These are phyloP conservation scores for Talaromyces thailandensis DNA, from an alignment of 495 filamentous ascomycete species.

Conservation along the genomic window DNA sequence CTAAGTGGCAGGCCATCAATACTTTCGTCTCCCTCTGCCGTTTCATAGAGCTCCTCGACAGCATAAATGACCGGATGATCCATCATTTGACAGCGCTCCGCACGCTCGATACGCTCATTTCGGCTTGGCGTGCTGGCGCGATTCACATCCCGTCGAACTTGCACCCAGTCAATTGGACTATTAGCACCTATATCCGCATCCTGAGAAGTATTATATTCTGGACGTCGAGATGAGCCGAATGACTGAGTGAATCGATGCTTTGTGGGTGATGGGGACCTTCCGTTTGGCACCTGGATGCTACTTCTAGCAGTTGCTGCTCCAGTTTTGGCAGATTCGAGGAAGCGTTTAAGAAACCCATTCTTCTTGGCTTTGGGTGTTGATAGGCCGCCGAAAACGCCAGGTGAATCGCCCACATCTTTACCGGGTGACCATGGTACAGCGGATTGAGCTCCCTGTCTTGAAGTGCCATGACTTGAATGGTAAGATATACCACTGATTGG, in stretches of 20 bases:
- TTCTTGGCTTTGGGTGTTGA: conserved; percentile 86
- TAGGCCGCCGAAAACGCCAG: conserved; percentile 62
- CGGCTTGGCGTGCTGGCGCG: conserved; percentile 84
- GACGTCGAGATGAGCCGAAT: conserved; percentile 19
- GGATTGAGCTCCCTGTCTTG: conserved; percentile 42
- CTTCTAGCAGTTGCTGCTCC: conserved; percentile 83
- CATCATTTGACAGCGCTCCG: conserved; percentile 92
- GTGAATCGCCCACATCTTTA: conserved; percentile 10
- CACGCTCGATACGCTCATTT: conserved; percentile 76
- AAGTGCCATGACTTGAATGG: conserved; percentile 72
- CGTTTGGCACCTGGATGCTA: conserved; percentile 59
- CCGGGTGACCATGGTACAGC: conserved; percentile 35
- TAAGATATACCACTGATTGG: conserved; percentile 72
- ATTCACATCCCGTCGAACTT: conserved; percentile 91
- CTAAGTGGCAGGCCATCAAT: conserved; percentile 72
- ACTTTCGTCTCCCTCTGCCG: conserved; percentile 84
- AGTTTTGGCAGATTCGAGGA: conserved; percentile 90
- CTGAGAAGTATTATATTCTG: conserved; percentile 41
- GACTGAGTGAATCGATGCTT: conserved; percentile 33
- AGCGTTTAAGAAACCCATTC: conserved; percentile 91
- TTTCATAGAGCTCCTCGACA: conserved; percentile 77
- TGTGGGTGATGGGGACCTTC: conserved; percentile 37
- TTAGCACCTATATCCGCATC: conserved; percentile 55
- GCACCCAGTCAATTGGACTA: conserved; percentile 77
- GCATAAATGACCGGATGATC: conserved; percentile 81